Conservation (phyloP, 2,329 filamentous ascomycete genomes). For the Monosporascus sp. region DNA sequence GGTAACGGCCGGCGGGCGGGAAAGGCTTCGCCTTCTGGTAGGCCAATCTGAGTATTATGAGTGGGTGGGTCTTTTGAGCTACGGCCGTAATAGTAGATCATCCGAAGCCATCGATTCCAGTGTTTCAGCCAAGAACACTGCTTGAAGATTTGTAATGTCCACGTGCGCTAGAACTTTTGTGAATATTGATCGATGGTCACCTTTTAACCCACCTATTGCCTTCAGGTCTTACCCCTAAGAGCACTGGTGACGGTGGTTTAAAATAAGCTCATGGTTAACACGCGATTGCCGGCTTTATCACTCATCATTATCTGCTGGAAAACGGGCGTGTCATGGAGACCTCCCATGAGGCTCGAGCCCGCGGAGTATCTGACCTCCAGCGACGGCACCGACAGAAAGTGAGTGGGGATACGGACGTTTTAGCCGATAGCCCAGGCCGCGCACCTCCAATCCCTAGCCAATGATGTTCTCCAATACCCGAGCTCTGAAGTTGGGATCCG, state of each 20-base stretch:
- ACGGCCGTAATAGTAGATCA: constrained; percentile 25
- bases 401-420: not conserved
- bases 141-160: constrained; percentile 5
- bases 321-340: too few species aligned
- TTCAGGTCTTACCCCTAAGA: not conserved
- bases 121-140: constrained; percentile 18
- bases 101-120: constrained; percentile 22
- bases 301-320: too few species aligned
- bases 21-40: constrained; percentile 18
- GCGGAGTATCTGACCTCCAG: not conserved
- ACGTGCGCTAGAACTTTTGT: constrained; percentile 18
- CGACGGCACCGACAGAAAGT: not conserved
- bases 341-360: not conserved
- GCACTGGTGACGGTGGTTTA: not conserved
- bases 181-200: constrained; percentile 11
- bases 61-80: constrained; percentile 22
- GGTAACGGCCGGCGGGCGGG: constrained; percentile 23
- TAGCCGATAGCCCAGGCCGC: constrained; percentile 8
- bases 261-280: not conserved
- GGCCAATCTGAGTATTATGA: constrained; percentile 11
- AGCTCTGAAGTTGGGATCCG: constrained; percentile 15
- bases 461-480: constrained; percentile 20
- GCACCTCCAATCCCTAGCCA: constrained; percentile 9
- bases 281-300: not conserved
- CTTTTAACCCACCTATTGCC: not conserved